Evolutionary conservation across 1,139 yeast genomes (phyloP), one percentile per base, ranked within the genome.

Genomic region (Candida tropicalis): DNA sequence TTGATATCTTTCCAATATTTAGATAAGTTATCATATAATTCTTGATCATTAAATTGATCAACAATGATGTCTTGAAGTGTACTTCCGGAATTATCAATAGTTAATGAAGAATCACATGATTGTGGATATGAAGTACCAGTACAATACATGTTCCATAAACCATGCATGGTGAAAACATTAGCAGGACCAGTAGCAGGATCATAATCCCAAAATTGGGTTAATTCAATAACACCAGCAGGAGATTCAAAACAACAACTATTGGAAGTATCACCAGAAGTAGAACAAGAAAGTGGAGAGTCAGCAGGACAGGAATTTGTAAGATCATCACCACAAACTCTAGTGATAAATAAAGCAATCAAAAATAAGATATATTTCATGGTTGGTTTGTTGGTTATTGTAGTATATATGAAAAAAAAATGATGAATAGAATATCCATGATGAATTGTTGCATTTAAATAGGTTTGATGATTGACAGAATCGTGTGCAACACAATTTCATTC

Each of bases 201-300:
- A 58, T 87, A 88, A 62, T 90, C 96, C 98, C 98, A 93, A 65
- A 91, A 90, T 61, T 93, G 98, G 0, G 98, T 88, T 56, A 84
- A 87, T 39, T 91, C 65, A 33, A 91, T 70, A 12, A 90, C 75
- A 1, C 98, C 97, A 27, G 64, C 62, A 2, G 96, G 95, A 40
- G 82, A 77, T 58, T 91, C 97, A 61, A 83, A 88, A 62, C 98
- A 93, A 59, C 99, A 93, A 15, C 33, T 22, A 8, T 63, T 48
- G 36, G 62, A 59, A 13, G 74, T 68, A 1, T 67, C 66, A 17
- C 35, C 5, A 67, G 43, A 60, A 34, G 59, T 59, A 15, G 75
- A 63, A 56, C 96, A 87, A 12, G 89, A 77, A 29, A 79, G 61
- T 0, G 96, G 96, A 2, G 77, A 53, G 52, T 84, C 79, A 0